A percentile compares a stretch with the other conserved stretches of the same genome.
These are phyloP conservation scores for Taiwanofungus camphoratus DNA, from an alignment of 1,284 basidiomycete species.

Conservation along the genomic window DNA sequence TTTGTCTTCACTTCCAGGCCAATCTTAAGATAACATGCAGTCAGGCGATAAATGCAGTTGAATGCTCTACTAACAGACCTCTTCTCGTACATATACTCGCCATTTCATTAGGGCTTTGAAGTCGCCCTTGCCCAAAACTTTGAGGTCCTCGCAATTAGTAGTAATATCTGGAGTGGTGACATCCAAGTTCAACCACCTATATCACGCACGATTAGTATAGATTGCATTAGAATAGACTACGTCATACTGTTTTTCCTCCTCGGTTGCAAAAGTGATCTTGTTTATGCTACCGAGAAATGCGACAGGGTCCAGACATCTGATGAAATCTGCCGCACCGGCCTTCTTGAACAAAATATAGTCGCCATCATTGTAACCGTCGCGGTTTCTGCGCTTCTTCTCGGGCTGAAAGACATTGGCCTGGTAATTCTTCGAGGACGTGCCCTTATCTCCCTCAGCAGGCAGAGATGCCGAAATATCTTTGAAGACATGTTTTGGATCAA, in stretches of 20 bases:
- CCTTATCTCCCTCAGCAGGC: conserved; percentile 45
- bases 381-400: conserved; percentile 90
- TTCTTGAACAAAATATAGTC: conserved; percentile 89
- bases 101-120: conserved; percentile 94
- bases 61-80: conserved; percentile 38
- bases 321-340: conserved; percentile 69
- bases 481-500: conserved; percentile 97
- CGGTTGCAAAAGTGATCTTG: conserved; percentile 77
- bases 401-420: conserved; percentile 94
- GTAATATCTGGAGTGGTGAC: conserved; percentile 79
- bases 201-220: conserved; percentile 8
- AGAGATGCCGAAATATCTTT: conserved; percentile 70
- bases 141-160: conserved; percentile 86
- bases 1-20: conserved; percentile 80
- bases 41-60: background rate
- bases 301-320: conserved; percentile 71
- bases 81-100: conserved; percentile 80
- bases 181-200: conserved; percentile 67
- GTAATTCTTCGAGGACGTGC: conserved; percentile 49
- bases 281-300: conserved; percentile 80
- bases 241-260: conserved; percentile 78
- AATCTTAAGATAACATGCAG: conserved; percentile 44
- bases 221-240: background rate
- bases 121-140: conserved; percentile 96
- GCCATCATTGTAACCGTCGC: conserved; percentile 95